Evolutionary conservation across 441 rosid genomes (phyloP), one percentile per base, ranked within the genome.

Genomic region (Erodium chrysanthum): DNA sequence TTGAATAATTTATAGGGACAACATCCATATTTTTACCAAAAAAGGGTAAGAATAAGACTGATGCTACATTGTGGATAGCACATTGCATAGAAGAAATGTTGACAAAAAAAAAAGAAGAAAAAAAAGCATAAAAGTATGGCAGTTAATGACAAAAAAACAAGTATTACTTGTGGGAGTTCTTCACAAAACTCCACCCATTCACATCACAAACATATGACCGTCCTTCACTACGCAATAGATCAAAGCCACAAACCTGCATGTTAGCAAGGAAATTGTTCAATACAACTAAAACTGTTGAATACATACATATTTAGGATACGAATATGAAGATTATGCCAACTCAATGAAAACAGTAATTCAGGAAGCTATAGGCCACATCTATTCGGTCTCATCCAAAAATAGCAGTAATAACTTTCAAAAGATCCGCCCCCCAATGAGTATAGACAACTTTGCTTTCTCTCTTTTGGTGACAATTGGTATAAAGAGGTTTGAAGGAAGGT

Each of bases 101-200:
- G 56, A 15, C 20, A n/a, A 50, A 5, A 50, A n/a, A 50, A 5
- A 50, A n/a, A 0, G 56, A 4, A 9, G 7, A 14, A 59, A 22
- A 12, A 23, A 22, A 59, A 5, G 5, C n/a, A 59, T 23, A 59
- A 22, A 10, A 22, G 9, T 60, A 60, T 23, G 35, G 25, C 15
- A 21, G 33, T 60, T 60, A 11, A 60, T 23, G 35, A 60, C 64
- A 60, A 60, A 59, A 60, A 33, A 42, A 20, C 50, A 42, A 64
- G 65, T 18, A 75, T 84, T 87, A 95, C 99, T 96, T 96, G 85
- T 92, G 82, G 48, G 99, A 96, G 79, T 96, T 96, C 85, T 96
- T 92, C 83, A 96, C 99, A 82, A 92, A 96, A 84, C 99, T 92
- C 99, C 99, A 96, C 56, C 99, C 99, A 82, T 96, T 96, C 68